Conservation (phyloP, 306 rosid genomes). For the Neltuma alba region DNA sequence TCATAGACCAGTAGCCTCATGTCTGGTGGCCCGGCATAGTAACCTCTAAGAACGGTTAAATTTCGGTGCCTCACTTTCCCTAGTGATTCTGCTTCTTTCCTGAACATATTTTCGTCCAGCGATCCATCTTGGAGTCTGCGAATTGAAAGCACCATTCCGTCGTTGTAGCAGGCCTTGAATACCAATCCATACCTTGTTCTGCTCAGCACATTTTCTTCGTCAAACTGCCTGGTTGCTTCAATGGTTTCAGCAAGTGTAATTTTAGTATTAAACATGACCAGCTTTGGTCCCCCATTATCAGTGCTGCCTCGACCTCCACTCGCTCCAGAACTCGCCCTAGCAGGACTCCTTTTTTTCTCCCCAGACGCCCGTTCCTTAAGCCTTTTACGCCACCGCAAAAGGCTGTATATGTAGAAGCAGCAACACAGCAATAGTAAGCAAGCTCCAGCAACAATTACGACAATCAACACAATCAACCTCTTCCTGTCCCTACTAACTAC, state of each 20-base stretch:
- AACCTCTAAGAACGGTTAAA: constrained; percentile 91
- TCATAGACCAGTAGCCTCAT: constrained; percentile 78
- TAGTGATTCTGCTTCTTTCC: constrained; percentile 85
- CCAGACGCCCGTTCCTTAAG: constrained; percentile 68
- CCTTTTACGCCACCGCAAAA: constrained; percentile 82
- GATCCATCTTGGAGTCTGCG: constrained; percentile 81
- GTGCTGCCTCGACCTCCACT: constrained; percentile 89
- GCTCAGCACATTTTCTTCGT: constrained; percentile 93
- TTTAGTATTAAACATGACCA: constrained; percentile 88
- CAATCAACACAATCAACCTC: constrained; percentile 65
- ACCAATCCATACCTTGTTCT: constrained; percentile 78
- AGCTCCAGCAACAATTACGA: constrained; percentile 60
- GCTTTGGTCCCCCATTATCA: constrained; percentile 84
- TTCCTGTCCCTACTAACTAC: constrained; percentile 39
- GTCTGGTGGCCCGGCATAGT: constrained; percentile 78
- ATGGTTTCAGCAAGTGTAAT: constrained; percentile 84
- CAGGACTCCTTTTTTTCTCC: constrained; percentile 83
- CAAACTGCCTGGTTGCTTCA: constrained; percentile 91
- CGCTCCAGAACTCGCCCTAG: constrained; percentile 79
- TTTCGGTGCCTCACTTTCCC: constrained; percentile 86
- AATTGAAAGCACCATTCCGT: constrained; percentile 90
- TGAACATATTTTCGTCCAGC: constrained; percentile 72
- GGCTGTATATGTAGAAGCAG: constrained; percentile 84
- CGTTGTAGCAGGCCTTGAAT: constrained; percentile 87
- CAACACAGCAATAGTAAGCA: constrained; percentile 61